Base-by-base conservation (phyloP, 2,329 filamentous ascomycete species). In the Niveomyces coronatus region DNA sequence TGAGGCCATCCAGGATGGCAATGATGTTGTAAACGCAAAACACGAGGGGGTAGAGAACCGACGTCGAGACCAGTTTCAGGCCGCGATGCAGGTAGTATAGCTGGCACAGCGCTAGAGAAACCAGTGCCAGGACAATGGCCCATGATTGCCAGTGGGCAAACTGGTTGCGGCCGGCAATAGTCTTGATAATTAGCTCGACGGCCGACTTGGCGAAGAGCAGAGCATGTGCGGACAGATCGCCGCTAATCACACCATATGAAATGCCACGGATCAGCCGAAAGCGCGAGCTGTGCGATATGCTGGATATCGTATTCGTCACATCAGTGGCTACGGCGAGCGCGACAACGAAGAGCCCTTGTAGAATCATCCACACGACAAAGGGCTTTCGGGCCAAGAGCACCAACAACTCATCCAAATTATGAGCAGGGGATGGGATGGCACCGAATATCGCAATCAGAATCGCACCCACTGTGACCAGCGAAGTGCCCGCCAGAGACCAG, bases 21-120 rank as follows among this genome's bases (percentile, higher is more conserved):
- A 96, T 88, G 53, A 98, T 94, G 68, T 98, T 98, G 71, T 96
- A 98, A 47, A 96, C 78, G 70, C 91, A 98, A 62, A 98, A 98
- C 27, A 96, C 88, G 50, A 96, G 80, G 5, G 91, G 91, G 60
- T 98, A 98, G 48, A 98, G 71, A 44, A 96, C 82, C 52, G 86
- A 94, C 16, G 91, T 96, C 39, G 88, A 95, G 58, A 93, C 87
- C 37, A 98, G 72, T 61, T 94, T 94, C 45, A 98, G 71, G 37
- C 91, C 91, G 30, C 85, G 77, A 56, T 98, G 91, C 44, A 98
- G 76, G 60, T 93, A 96, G 63, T 94, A 98, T 5, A 98, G 74
- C 60, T 98, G 91, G 31, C 79, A 83, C 31, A 98, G 71, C 4
- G 91, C 89, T 44, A 96, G 70, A 4, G 71, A 69, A 42, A 95